These are phyloP conservation scores for Pyrus communis DNA, from an alignment of 306 rosid genomes.

Conservation along the genomic window DNA sequence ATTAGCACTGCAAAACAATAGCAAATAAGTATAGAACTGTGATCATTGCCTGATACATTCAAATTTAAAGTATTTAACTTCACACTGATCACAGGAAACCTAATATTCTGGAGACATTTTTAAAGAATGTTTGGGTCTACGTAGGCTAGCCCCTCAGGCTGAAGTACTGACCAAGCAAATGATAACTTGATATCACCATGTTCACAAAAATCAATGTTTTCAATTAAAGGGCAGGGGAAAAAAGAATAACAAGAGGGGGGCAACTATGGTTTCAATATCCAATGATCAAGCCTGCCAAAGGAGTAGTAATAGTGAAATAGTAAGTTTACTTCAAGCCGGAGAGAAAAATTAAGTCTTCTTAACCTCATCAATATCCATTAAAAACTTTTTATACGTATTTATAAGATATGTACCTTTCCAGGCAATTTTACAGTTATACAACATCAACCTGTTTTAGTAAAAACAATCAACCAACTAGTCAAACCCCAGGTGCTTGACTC, in stretches of 20 bases:
- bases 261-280: neutral
- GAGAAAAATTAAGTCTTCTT: neutral
- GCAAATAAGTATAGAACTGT: neutral
- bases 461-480: neutral
- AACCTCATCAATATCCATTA: neutral
- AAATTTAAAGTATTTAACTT: neutral
- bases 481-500: neutral
- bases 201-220: neutral
- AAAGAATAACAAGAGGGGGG: neutral
- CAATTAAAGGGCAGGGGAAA: neutral
- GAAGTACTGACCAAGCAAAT: neutral
- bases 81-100: neutral
- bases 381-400: neutral
- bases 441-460: neutral
- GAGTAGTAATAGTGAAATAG: neutral
- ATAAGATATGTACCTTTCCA: neutral
- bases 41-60: neutral
- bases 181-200: neutral
- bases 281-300: neutral
- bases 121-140: neutral
- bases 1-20: conserved; percentile 55
- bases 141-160: neutral
- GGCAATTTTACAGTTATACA: neutral
- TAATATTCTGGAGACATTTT: neutral
- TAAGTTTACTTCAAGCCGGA: neutral